Evolutionary conservation across 805 yeast genomes (phyloP).

Genomic region (Yarrowia hollandica): DNA sequence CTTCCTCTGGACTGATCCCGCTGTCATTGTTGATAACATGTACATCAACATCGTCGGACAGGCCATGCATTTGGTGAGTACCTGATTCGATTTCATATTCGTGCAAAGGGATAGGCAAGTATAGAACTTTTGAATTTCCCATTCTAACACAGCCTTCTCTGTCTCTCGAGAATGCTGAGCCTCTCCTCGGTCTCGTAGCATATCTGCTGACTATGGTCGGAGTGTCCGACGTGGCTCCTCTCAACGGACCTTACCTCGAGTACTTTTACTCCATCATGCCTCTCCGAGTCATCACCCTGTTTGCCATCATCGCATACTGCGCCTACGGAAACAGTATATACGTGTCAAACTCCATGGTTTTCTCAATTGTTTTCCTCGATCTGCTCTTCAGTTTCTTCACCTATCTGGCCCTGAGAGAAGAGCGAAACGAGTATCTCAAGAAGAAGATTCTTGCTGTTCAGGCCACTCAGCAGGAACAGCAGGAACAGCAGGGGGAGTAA

Average conservation of each 20-base stretch:
- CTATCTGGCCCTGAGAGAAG: slow-evolving; percentile 40
- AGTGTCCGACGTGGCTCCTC: slow-evolving; percentile 37
- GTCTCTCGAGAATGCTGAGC: slow-evolving; percentile 34
- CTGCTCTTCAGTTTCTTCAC: slow-evolving; percentile 39
- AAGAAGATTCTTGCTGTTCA: slow-evolving; percentile 12
- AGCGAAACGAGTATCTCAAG: slow-evolving; percentile 39
- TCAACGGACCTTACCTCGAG: slow-evolving; percentile 34
- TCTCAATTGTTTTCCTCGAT: slow-evolving; percentile 40
- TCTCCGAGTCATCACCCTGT: slow-evolving; percentile 37
- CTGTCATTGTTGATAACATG: slow-evolving; percentile 33
- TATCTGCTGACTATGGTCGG: slow-evolving; percentile 35
- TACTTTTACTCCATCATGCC: slow-evolving; percentile 38
- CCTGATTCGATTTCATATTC: too few species aligned
- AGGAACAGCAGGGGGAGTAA: too few species aligned
- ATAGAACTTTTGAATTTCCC: too few species aligned
- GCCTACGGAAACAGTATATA: slow-evolving; percentile 34
- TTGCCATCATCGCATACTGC: slow-evolving; percentile 34
- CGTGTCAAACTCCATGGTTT: slow-evolving; percentile 39
- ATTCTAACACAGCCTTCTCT: slow-evolving; percentile 31
- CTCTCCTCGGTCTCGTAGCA: slow-evolving; percentile 38
- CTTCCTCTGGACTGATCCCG: slow-evolving; percentile 38
- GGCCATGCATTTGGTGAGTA: slow-evolving; percentile 36
- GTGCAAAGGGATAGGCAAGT: too few species aligned
- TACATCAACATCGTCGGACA: slow-evolving; percentile 36
- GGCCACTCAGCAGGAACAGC: slow-evolving; percentile 10